Base-by-base conservation (phyloP, 768 basidiomycete species). In the Leccinum uliginosum region DNA sequence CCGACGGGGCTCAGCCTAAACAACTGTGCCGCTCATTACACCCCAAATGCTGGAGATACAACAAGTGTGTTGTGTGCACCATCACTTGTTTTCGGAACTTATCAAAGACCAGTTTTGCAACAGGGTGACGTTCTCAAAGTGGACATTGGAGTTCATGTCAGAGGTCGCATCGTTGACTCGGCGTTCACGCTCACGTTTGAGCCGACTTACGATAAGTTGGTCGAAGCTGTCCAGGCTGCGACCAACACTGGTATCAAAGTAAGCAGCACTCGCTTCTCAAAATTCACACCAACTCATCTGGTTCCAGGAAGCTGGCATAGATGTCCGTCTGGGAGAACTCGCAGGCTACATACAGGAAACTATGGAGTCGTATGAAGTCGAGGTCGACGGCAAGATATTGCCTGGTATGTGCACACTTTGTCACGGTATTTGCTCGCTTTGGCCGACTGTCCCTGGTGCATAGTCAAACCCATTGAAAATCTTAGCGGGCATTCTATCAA, bases 331-430 rank as follows among this genome's bases (percentile, higher is more conserved):
- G 51, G 94, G 93, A 53, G 96, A 98, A 69, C 80, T 99, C 30
- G 97, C 86, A 3, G 93, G 85, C 0, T 82, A 82, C 51, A 95
- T 98, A 54, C 96, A 99, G 72, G 97, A 99, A 70, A 95, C 93
- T 2, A 99, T 99, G 97, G 94, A 98, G 68, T 93, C 91, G 1
- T 98, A 98, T 66, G 97, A 98, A 69, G 96, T 99, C 11, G 92
- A 93, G 65, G 83, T 95, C n/a, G 81, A 83, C 14, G 87, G 91
- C 23, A 92, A 93, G 65, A 79, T 86, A 8, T 78, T 85, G 62
- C 93, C 88, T 50, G 92, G 93, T 93, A 59, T 12, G 59, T 53
- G 43, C 54, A 45, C 12, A 48, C 46, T 53, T 53, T 19, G 44
- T n/a, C n/a, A n/a, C n/a, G n/a, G n/a, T 21, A 21, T 48, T 26